A percentile compares a stretch with the other conserved stretches of the same genome.
Conservation (phyloP, 768 basidiomycete genomes). For the Boletus rubropictus region DNA sequence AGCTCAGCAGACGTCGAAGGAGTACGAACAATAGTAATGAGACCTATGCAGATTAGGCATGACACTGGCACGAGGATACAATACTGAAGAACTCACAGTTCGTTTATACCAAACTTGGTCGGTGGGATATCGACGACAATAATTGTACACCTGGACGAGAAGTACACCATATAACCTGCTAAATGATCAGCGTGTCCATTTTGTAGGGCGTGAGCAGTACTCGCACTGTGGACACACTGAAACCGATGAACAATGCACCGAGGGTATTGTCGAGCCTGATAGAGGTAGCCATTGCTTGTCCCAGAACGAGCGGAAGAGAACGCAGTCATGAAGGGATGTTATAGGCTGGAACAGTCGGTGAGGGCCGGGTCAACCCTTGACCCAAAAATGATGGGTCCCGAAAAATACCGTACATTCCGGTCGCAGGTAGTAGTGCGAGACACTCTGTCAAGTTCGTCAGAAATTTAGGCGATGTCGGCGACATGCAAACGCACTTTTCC, state of each 20-base stretch:
- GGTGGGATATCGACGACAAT: conserved; percentile 49
- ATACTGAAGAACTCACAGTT: conserved; percentile 37
- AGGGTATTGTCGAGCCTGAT: conserved; percentile 43
- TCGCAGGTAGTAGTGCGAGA: too few species aligned
- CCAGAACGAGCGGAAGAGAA: neutral
- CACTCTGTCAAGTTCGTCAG: too few species aligned
- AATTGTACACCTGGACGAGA: conserved; percentile 47
- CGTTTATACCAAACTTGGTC: conserved; percentile 49
- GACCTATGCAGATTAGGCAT: conserved; percentile 23
- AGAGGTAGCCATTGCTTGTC: conserved; percentile 11
- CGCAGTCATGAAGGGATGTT: neutral
- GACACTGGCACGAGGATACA: neutral
- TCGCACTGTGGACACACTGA: conserved; percentile 40
- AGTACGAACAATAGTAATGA: conserved; percentile 28
- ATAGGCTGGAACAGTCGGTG: too few species aligned
- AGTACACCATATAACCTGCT: conserved; percentile 49
- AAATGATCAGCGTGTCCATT: conserved; percentile 22
- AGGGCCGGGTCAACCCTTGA: too few species aligned
- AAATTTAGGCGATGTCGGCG: too few species aligned
- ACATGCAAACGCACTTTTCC: too few species aligned
- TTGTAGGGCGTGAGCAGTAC: conserved; percentile 3
- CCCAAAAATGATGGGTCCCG: too few species aligned
- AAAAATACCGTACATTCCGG: too few species aligned
- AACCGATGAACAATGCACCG: conserved; percentile 57
- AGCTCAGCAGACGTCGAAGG: neutral